Evolutionary conservation across 2,329 filamentous ascomycete species (phyloP).

Genomic region (Calonectria pteridis): DNA sequence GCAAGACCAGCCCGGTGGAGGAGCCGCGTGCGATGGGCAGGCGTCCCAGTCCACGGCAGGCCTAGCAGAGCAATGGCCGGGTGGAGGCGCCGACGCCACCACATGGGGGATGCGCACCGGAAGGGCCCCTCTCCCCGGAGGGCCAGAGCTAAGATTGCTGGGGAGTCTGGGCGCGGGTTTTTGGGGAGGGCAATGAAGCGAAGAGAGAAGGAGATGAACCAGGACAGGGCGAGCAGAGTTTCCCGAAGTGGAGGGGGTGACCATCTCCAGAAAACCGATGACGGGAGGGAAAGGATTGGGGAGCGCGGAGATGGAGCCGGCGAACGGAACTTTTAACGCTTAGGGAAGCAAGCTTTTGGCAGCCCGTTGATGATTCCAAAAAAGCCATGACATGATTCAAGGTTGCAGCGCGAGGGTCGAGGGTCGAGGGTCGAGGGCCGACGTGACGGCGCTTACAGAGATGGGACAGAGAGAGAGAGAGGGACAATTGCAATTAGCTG

Average conservation of each 20-base stretch:
- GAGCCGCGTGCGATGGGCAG: conserved; percentile 31
- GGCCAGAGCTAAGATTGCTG: conserved; percentile 7
- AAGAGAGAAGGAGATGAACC: not conserved
- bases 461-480: not conserved
- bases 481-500: not conserved
- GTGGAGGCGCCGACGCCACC: conserved; percentile 38
- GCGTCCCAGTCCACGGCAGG: conserved; percentile 34
- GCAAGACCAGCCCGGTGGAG: conserved; percentile 25
- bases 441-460: not conserved
- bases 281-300: conserved; percentile 25
- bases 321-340: conserved; percentile 26
- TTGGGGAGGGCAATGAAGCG: conserved; percentile 7
- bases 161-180: conserved; percentile 5
- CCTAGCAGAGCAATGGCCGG: conserved; percentile 37
- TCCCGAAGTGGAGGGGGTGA: conserved; percentile 9
- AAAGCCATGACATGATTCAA: conserved; percentile 2
- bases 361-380: conserved; percentile 30
- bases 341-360: conserved; percentile 31
- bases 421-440: not conserved
- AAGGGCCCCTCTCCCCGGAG: not conserved
- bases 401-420: not conserved
- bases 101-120: conserved; percentile 26
- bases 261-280: conserved; percentile 8
- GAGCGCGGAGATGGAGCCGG: conserved; percentile 36
- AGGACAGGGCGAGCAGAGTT: conserved; percentile 19